These are phyloP conservation scores for Beverwykella pulmonaria DNA, from an alignment of 495 filamentous ascomycete species.

Conservation along the genomic window DNA sequence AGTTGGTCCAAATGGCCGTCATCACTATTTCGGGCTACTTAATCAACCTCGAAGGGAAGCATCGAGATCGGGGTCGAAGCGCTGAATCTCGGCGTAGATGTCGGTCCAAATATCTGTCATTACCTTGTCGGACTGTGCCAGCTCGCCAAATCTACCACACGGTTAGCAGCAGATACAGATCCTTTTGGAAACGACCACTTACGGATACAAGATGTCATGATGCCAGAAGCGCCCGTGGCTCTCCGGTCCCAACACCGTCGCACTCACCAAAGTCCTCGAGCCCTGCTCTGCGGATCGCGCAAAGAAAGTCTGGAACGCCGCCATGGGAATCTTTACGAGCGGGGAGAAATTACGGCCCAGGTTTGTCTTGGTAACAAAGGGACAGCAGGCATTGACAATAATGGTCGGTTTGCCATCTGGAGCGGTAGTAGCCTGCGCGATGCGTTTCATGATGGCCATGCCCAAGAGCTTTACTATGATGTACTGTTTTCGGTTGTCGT, in stretches of 20 bases:
- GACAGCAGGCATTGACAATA: conserved; percentile 19
- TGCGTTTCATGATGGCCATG: conserved; percentile 4
- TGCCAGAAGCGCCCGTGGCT: conserved; percentile 9
- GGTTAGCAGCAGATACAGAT: not conserved
- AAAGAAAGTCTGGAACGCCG: not conserved
- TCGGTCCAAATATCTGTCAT: not conserved
- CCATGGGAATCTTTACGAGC: not conserved
- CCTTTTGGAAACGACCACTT: not conserved
- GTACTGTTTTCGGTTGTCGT: not conserved
- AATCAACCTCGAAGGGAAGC: too few species aligned
- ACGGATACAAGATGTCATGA: conserved; percentile 9
- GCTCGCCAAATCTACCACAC: not conserved
- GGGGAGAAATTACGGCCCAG: not conserved
- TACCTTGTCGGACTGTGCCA: conserved; percentile 1
- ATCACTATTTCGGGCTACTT: too few species aligned
- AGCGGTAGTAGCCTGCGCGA: not conserved
- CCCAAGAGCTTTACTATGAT: conserved; percentile 1
- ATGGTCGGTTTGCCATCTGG: not conserved
- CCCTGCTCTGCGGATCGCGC: conserved; percentile 7
- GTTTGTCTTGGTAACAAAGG: not conserved
- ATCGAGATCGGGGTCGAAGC: too few species aligned
- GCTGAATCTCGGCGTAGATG: too few species aligned
- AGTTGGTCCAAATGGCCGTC: too few species aligned
- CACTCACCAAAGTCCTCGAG: conserved; percentile 7
- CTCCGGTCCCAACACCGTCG: conserved; percentile 3